Base-by-base conservation (phyloP, 257 asterid genomes). In the Ajuga chamaepitys region DNA sequence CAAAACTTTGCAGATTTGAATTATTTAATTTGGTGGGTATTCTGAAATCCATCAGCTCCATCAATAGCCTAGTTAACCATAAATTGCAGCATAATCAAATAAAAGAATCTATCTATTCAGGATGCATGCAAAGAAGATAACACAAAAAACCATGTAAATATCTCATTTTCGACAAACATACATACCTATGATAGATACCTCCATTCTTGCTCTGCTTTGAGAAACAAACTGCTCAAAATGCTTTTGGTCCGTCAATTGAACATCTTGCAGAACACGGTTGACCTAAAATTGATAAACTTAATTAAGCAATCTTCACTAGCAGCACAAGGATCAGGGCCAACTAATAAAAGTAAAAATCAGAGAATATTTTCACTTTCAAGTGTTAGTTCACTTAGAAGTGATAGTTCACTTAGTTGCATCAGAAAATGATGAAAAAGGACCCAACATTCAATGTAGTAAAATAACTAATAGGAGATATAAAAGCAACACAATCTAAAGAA, bases 161-260 rank as follows among this genome's bases (percentile, higher is more conserved):
- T n/a, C n/a, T n/a, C n/a, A n/a, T n/a, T n/a, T n/a, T n/a, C n/a
- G n/a, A n/a, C n/a, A n/a, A n/a, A n/a, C n/a, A n/a, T n/a, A n/a
- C n/a, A n/a, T n/a, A n/a, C n/a, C n/a, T n/a, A n/a, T 44, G 70
- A 73, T 1, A 26, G 41, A 22, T 75, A 94, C 99, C 99, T 94
- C 99, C 97, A 94, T 90, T 78, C 93, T 83, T 20, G 97, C 94
- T 86, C 80, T 90, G 95, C 99, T 88, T 74, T 94, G 99, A 58
- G 95, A 83, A 78, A 90, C 99, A 77, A 94, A 94, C 79, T 90
- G 97, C 89, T 86, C 88, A 75, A 94, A 94, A 61, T 97, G 90
- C 81, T 86, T 90, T 78, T 90, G 96, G 81, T 94, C 96, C 0
- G 94, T 88, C 66, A 94, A 82, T 54, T 90, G 85, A 80, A 94